These are phyloP conservation scores for Paecilomyces sp. DNA, from an alignment of 2,329 filamentous ascomycete species.

Conservation along the genomic window DNA sequence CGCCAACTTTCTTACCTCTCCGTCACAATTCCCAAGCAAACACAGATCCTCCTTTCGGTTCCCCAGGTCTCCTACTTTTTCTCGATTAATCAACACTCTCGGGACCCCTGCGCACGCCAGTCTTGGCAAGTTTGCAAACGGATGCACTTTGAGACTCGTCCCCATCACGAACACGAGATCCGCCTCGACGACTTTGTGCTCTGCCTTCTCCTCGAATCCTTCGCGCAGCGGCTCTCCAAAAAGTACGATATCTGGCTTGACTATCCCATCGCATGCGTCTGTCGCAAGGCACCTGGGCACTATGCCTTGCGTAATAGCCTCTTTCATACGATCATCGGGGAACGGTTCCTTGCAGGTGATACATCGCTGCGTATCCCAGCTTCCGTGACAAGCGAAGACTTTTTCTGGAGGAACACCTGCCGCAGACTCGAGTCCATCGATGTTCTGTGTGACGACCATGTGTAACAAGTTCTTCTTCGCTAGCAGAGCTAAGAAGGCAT, in stretches of 20 bases:
- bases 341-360: conserved; percentile 67
- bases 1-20: conserved; percentile 64
- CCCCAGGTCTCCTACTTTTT: conserved; percentile 69
- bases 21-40: conserved; percentile 67
- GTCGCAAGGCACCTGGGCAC: conserved; percentile 58
- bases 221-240: conserved; percentile 64
- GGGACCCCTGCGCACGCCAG: conserved; percentile 53
- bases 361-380: conserved; percentile 75
- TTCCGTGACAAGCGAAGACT: conserved; percentile 81
- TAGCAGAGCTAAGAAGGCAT: conserved; percentile 72
- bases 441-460: conserved; percentile 86
- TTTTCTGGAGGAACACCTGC: conserved; percentile 68
- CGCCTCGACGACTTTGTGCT: conserved; percentile 45
- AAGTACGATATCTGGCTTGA: conserved; percentile 84
- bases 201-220: conserved; percentile 49
- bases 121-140: conserved; percentile 68
- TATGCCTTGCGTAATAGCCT: conserved; percentile 55
- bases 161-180: conserved; percentile 72
- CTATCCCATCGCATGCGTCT: conserved; percentile 57
- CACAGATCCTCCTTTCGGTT: conserved; percentile 66
- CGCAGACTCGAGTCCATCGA: conserved; percentile 77
- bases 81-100: conserved; percentile 71
- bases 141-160: conserved; percentile 71
- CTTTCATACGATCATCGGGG: conserved; percentile 61
- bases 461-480: conserved; percentile 65